Evolutionary conservation across 2,329 filamentous ascomycete genomes (phyloP).

Genomic region (Xylariaceae sp.): DNA sequence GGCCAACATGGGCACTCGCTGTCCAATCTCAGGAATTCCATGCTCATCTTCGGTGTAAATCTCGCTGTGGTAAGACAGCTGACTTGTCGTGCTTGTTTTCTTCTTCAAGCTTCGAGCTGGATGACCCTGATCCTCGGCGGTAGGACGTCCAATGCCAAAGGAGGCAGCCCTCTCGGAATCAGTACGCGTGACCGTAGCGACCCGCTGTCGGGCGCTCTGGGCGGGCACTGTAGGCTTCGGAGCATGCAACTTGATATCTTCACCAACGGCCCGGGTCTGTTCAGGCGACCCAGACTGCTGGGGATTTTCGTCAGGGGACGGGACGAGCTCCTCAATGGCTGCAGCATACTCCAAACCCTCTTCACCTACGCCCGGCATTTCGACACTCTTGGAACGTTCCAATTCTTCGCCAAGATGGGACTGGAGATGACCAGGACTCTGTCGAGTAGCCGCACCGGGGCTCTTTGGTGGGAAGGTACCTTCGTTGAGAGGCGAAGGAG

Average conservation of each 20-base stretch:
- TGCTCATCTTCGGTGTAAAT: conserved; percentile 71
- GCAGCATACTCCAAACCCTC: conserved; percentile 87
- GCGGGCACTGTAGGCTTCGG: conserved; percentile 84
- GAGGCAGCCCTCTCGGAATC: conserved; percentile 85
- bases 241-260: conserved; percentile 84
- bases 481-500: conserved; percentile 84
- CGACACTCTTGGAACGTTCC: conserved; percentile 73
- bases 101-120: conserved; percentile 61
- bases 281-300: conserved; percentile 55
- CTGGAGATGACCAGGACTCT: conserved; percentile 42
- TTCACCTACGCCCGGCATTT: conserved; percentile 82
- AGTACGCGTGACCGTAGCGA: conserved; percentile 83
- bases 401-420: conserved; percentile 46
- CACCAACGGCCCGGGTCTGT: conserved; percentile 76
- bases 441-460: conserved; percentile 36
- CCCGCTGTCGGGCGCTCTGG: conserved; percentile 79
- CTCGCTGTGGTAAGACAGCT: conserved; percentile 52
- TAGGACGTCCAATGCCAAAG: conserved; percentile 77
- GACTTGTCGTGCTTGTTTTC: conserved; percentile 59
- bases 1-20: conserved; percentile 90
- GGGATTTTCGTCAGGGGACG: conserved; percentile 43
- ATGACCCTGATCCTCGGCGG: conserved; percentile 55
- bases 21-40: conserved; percentile 89
- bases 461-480: conserved; percentile 55
- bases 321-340: conserved; percentile 50